phyloP scores from a whole-genome alignment of 257 asterid genomes.

The Fraxinus americana region DNA sequence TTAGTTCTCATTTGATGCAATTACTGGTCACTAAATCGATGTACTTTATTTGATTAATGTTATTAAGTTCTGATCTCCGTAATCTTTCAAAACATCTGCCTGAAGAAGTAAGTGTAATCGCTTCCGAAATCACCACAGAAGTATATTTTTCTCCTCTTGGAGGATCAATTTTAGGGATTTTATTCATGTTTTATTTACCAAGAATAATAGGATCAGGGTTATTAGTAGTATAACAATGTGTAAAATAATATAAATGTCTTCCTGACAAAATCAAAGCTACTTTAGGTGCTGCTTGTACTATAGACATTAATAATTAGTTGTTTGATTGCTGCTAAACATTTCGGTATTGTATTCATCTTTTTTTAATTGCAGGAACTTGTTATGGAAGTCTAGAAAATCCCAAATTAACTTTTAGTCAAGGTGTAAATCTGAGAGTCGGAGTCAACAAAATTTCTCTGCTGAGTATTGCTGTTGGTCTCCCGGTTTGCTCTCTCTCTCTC shows the following conservation, averaged over 20 bases:
- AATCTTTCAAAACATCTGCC: not conserved
- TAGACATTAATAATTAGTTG: not conserved
- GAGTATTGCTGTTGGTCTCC: conserved; percentile 94
- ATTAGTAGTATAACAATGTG: not conserved
- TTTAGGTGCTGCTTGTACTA: not conserved
- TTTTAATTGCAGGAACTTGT: conserved; percentile 65
- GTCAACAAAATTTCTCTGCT: conserved; percentile 81
- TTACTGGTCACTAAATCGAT: not conserved
- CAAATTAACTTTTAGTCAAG: conserved; percentile 68
- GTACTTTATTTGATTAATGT: not conserved
- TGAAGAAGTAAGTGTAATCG: not conserved
- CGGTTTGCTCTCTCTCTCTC: conserved; percentile 44
- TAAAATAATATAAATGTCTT: not conserved
- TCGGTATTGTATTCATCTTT: not conserved
- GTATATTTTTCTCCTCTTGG: not conserved
- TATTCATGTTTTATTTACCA: not conserved
- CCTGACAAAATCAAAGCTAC: not conserved
- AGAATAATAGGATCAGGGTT: not conserved
- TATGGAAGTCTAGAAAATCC: conserved; percentile 92
- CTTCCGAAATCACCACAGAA: too few relatives aligned
- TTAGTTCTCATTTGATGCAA: conserved; percentile 6
- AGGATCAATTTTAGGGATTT: not conserved
- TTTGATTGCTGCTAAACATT: not conserved
- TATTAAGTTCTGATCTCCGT: not conserved
- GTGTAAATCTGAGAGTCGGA: conserved; percentile 81